phyloP scores from a whole-genome alignment of 2,329 filamentous ascomycete species.

The Zymoseptoria ardabiliae region DNA sequence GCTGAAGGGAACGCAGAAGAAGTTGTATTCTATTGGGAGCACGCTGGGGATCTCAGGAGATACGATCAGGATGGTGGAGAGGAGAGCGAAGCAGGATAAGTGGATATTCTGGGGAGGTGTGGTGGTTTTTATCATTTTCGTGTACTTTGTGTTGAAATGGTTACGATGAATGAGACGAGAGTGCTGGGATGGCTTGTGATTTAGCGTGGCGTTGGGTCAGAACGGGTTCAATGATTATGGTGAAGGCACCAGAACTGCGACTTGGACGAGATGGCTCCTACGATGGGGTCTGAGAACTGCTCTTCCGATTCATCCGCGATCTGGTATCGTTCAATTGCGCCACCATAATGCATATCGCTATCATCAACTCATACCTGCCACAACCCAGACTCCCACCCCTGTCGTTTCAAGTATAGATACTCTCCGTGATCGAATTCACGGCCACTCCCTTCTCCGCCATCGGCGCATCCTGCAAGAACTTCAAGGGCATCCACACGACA shows the following conservation, averaged over 20 bases:
- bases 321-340: background rate
- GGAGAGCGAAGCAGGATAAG: constrained; percentile 87
- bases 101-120: constrained; percentile 94
- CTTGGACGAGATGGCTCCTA: background rate
- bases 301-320: background rate
- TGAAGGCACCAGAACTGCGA: background rate
- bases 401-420: constrained; percentile 63
- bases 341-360: background rate
- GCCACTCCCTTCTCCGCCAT: constrained; percentile 87
- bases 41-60: constrained; percentile 89
- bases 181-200: background rate
- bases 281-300: background rate
- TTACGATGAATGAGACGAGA: constrained; percentile 34
- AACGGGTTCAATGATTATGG: background rate
- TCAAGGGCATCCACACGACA: constrained; percentile 89
- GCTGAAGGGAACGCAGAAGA: constrained; percentile 87
- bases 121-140: constrained; percentile 80
- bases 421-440: constrained; percentile 81
- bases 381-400: background rate
- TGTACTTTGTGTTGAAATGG: constrained; percentile 83
- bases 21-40: constrained; percentile 86
- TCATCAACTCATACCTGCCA: background rate
- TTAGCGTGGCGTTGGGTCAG: background rate
- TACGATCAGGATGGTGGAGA: constrained; percentile 93
- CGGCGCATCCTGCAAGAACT: constrained; percentile 72